phyloP scores from a whole-genome alignment of 2,329 filamentous ascomycete genomes.

The Keithomyces neogunnii region DNA sequence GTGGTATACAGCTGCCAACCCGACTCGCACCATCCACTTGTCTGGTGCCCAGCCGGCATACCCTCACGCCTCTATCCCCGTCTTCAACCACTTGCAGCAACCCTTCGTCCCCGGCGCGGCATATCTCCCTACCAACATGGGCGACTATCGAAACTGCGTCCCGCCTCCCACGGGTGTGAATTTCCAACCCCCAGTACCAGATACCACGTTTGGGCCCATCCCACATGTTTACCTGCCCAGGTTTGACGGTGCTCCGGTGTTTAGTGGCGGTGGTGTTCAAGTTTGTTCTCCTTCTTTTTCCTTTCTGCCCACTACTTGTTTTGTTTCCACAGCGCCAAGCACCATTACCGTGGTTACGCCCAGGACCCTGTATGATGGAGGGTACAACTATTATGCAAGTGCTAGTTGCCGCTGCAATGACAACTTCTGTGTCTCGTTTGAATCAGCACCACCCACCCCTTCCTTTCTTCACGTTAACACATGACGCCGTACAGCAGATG shows the following conservation, averaged over 20 bases:
- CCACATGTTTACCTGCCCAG: constrained; percentile 48
- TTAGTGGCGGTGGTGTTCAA: constrained; percentile 14
- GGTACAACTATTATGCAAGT: constrained; percentile 34
- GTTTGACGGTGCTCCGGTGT: constrained; percentile 27
- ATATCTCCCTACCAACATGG: constrained; percentile 18
- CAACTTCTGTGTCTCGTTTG: no score
- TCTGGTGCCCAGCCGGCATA: constrained; percentile 3
- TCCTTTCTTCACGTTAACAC: no score
- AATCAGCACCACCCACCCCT: no score
- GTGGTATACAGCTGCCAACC: constrained; percentile 26
- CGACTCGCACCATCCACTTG: constrained; percentile 18
- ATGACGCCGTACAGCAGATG: no score
- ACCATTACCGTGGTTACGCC: constrained; percentile 22
- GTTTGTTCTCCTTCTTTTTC: constrained; percentile 19
- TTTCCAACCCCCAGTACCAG: constrained; percentile 51
- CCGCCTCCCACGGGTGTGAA: constrained; percentile 36
- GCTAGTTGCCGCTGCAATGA: background rate
- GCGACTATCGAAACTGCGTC: constrained; percentile 33
- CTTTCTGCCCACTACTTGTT: constrained; percentile 12
- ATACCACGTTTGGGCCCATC: constrained; percentile 47
- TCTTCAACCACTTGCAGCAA: constrained; percentile 9
- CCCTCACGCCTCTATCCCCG: constrained; percentile 5
- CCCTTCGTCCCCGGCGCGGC: constrained; percentile 10
- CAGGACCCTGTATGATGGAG: constrained; percentile 22
- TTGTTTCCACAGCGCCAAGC: constrained; percentile 11